Conservation (phyloP, 83 land plant species). For the Isoetes engelmannii region DNA sequence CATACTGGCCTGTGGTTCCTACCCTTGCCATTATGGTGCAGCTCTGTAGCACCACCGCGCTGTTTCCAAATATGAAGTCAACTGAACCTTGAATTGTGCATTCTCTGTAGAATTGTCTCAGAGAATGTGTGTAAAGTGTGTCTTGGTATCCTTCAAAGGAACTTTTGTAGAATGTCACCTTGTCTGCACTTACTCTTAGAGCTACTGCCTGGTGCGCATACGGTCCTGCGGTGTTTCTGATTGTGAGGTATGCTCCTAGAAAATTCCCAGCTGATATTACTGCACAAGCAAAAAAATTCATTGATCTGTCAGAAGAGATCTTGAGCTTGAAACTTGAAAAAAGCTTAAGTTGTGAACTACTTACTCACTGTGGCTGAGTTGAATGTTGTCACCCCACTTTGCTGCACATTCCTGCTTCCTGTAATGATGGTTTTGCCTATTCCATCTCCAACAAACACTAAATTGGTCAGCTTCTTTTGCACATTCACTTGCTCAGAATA, state of each 20-base stretch:
- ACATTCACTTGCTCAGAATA: not conserved
- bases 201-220: constrained; percentile 3
- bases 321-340: too few species aligned
- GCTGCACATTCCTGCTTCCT: not conserved
- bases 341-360: not conserved
- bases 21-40: too few species aligned
- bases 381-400: not conserved
- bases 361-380: not conserved
- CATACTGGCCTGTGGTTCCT: too few species aligned
- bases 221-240: constrained; percentile 38
- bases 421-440: not conserved
- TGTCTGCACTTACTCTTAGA: constrained; percentile 24
- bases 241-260: constrained; percentile 17
- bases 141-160: constrained; percentile 37
- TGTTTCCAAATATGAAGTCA: constrained; percentile 6
- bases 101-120: constrained; percentile 39
- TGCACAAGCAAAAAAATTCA: too few species aligned
- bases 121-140: constrained; percentile 33
- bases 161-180: constrained; percentile 25
- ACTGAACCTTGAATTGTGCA: constrained; percentile 35
- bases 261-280: too few species aligned
- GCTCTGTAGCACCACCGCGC: too few species aligned
- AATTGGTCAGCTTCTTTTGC: not conserved
- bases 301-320: too few species aligned
- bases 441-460: constrained; percentile 3